Evolutionary conservation across 352 stramenopile genomes (phyloP).

Genomic region (Phytophthora citricola): DNA sequence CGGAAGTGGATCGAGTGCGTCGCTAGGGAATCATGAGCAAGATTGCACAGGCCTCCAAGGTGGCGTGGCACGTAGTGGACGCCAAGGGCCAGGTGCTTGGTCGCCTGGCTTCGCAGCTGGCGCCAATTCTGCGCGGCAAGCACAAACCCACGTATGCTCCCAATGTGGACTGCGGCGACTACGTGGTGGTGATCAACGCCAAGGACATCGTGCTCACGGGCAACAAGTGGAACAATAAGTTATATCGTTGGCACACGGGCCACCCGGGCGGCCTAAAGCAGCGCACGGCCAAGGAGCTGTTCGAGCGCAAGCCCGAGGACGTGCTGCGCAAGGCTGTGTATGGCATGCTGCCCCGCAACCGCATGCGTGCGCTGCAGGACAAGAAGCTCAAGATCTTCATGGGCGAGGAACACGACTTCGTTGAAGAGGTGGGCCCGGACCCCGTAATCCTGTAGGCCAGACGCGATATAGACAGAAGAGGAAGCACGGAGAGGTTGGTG

Average conservation of each 20-base stretch:
- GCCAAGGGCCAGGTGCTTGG: slow-evolving; percentile 96
- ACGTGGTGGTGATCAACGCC: slow-evolving; percentile 97
- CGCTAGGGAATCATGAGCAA: slow-evolving; percentile 68
- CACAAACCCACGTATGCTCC: slow-evolving; percentile 99
- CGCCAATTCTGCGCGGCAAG: slow-evolving; percentile 97
- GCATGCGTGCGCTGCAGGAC: slow-evolving; percentile 94
- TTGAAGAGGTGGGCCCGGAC: slow-evolving; percentile 87
- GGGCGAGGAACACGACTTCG: slow-evolving; percentile 93
- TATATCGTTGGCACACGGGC: slow-evolving; percentile 99
- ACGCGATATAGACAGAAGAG: slow-evolving; percentile 30
- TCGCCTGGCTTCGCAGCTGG: slow-evolving; percentile 95
- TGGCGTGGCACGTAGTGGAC: slow-evolving; percentile 97
- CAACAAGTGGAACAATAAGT: slow-evolving; percentile 97
- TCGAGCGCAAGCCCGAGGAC: slow-evolving; percentile 95
- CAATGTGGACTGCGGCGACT: slow-evolving; percentile 98
- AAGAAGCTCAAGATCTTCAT: slow-evolving; percentile 98
- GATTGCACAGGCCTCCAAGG: slow-evolving; percentile 81
- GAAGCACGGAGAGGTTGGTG: background rate
- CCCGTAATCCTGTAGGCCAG: slow-evolving; percentile 74
- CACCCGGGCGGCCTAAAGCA: slow-evolving; percentile 97
- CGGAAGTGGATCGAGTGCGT: background rate
- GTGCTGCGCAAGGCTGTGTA: slow-evolving; percentile 96
- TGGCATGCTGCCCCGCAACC: slow-evolving; percentile 98
- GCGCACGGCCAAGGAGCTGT: slow-evolving; percentile 94
- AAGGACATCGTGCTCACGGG: slow-evolving; percentile 95